Evolutionary conservation across 2,329 filamentous ascomycete species (phyloP).

Genomic region (Venturia asperata): DNA sequence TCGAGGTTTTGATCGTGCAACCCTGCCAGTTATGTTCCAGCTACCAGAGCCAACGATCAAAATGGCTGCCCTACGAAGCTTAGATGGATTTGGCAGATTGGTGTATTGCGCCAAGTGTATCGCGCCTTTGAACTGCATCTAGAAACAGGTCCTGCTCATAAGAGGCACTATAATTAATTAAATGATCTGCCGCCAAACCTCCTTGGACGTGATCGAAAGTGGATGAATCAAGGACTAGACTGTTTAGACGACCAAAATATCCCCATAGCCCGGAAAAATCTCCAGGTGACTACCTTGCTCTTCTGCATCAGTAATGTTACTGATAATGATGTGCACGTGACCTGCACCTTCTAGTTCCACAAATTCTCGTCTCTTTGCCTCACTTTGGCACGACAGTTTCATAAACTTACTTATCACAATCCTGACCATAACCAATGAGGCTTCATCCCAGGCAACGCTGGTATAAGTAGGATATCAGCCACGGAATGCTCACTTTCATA

Average conservation of each 20-base stretch:
- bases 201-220: not conserved
- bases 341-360: not conserved
- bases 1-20: not conserved
- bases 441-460: not conserved
- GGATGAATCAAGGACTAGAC: not conserved
- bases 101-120: not conserved
- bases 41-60: not conserved
- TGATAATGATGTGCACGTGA: not conserved
- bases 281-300: not conserved
- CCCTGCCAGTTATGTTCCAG: not conserved
- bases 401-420: not conserved
- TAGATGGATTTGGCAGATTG: not conserved
- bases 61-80: not conserved
- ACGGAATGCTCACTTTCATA: no score
- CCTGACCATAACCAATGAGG: not conserved
- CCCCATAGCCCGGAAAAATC: not conserved
- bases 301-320: not conserved
- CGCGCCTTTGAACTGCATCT: not conserved
- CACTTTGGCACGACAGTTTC: not conserved
- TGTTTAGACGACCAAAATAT: no score
- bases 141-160: not conserved
- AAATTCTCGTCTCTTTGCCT: not conserved
- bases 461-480: no score
- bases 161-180: conserved; percentile 9
- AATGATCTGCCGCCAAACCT: not conserved